Evolutionary conservation across 2,329 filamentous ascomycete species (phyloP).

Genomic region (Botrytis hyacinthi): DNA sequence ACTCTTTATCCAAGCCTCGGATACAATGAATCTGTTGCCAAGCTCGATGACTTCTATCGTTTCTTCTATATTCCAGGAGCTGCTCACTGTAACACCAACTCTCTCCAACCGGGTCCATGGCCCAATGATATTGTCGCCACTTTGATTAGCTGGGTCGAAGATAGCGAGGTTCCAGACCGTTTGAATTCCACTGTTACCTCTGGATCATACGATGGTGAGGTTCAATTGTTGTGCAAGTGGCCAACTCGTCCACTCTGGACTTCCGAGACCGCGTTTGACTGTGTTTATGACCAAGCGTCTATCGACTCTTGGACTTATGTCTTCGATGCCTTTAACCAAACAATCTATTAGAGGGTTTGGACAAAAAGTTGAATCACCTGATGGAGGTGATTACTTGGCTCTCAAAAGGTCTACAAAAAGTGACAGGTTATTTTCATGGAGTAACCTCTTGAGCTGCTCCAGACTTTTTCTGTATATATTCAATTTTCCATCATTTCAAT

Average conservation of each 20-base stretch:
- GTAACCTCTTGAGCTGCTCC: too few species aligned
- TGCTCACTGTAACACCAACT: neutral
- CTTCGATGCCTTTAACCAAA: neutral
- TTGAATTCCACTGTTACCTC: neutral
- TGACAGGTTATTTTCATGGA: too few species aligned
- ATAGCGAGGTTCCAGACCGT: neutral
- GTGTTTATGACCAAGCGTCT: neutral
- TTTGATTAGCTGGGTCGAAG: neutral
- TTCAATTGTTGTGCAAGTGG: neutral
- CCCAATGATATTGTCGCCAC: neutral
- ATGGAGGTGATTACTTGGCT: fast-evolving
- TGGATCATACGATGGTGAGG: neutral
- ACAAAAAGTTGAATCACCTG: fast-evolving
- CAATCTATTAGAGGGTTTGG: neutral
- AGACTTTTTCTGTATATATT: too few species aligned
- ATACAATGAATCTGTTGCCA: neutral
- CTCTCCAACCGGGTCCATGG: neutral
- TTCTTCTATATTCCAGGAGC: neutral
- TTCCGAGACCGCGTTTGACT: neutral
- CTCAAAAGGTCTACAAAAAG: too few species aligned
- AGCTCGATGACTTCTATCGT: neutral
- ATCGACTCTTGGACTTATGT: neutral
- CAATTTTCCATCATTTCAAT: too few species aligned
- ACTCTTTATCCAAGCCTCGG: neutral
- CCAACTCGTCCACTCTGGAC: neutral